These are phyloP conservation scores for Pleodorina starrii DNA, from an alignment of 139 green algal species.

Conservation along the genomic window DNA sequence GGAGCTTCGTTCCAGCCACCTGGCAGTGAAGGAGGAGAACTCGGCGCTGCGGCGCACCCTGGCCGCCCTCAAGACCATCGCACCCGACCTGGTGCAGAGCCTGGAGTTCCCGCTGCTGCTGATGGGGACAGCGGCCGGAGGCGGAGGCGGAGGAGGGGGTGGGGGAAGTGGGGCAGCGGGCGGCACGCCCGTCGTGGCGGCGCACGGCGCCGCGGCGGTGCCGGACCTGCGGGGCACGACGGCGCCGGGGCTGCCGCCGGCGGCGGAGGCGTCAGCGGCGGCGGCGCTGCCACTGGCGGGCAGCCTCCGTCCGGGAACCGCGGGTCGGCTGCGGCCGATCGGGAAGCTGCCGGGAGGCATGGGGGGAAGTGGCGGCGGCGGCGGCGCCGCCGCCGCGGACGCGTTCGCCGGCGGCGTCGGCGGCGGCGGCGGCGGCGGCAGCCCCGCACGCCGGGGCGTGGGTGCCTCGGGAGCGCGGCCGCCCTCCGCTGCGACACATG, in stretches of 20 bases:
- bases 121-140: too few species aligned
- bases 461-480: conserved; percentile 19
- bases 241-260: not conserved
- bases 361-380: not conserved
- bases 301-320: not conserved
- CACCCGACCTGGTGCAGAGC: conserved; percentile 39
- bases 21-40: conserved; percentile 32
- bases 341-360: not conserved
- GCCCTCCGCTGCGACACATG: conserved; percentile 26
- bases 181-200: not conserved
- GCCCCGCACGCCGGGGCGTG: not conserved
- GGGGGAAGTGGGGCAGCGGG: not conserved
- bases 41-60: conserved; percentile 36
- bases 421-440: too few species aligned
- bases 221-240: not conserved
- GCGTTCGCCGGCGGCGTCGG: not conserved
- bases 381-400: not conserved
- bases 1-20: conserved; percentile 34
- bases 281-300: conserved; percentile 1
- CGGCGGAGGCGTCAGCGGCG: not conserved
- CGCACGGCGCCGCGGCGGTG: not conserved
- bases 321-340: not conserved
- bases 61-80: conserved; percentile 21
- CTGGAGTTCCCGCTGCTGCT: conserved; percentile 45
- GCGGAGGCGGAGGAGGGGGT: too few species aligned